Percentiles rank a stretch among this genome's conserved stretches.
Evolutionary conservation across 179 eudicot genomes (phyloP).

Genomic region (Pouteria campechiana): DNA sequence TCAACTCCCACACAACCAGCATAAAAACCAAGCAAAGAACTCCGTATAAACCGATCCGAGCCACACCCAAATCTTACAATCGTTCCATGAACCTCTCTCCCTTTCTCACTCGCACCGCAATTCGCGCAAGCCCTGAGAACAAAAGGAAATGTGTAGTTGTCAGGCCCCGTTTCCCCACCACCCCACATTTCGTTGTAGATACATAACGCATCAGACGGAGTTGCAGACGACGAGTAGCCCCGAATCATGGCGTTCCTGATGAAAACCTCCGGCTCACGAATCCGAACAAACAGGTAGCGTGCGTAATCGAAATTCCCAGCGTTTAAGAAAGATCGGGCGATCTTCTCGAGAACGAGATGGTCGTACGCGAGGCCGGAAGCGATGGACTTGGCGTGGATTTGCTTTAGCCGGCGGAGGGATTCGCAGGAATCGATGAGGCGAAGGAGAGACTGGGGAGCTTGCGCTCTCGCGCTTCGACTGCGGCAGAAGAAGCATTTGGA

Average conservation of each 20-base stretch:
- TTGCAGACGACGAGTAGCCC: constrained; percentile 10
- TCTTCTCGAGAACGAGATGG: constrained; percentile 18
- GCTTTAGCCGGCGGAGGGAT: constrained; percentile 4
- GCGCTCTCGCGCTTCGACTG: not conserved
- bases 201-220: constrained; percentile 7
- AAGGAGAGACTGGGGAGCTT: not conserved
- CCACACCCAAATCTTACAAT: not conserved
- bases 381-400: constrained; percentile 29
- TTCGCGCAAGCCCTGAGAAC: constrained; percentile 24
- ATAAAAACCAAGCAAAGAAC: not conserved
- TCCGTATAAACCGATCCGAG: not conserved
- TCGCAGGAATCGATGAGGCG: not conserved
- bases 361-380: constrained; percentile 22
- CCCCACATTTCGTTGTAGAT: constrained; percentile 15
- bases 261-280: constrained; percentile 15
- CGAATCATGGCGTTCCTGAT: constrained; percentile 29
- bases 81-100: constrained; percentile 2
- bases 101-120: not conserved
- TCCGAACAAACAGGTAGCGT: constrained; percentile 7
- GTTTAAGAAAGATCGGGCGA: constrained; percentile 7
- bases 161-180: constrained; percentile 11
- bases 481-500: too few relatives aligned
- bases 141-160: constrained; percentile 37
- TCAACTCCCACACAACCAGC: not conserved
- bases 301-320: constrained; percentile 13